Conservation (phyloP, 495 filamentous ascomycete genomes). For the Halenospora varia region DNA sequence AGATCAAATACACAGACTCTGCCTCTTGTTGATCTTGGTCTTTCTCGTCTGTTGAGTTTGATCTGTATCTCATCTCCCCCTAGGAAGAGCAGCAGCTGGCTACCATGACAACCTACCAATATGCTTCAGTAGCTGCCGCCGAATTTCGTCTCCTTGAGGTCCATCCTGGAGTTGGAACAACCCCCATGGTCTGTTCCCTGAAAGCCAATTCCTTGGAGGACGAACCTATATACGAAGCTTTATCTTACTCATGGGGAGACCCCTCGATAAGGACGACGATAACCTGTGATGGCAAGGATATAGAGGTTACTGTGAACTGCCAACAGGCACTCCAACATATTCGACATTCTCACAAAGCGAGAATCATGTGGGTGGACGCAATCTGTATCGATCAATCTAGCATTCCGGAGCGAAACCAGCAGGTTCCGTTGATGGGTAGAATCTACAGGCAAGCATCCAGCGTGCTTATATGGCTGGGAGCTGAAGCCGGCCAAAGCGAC, state of each 20-base stretch:
- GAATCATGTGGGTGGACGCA: neutral
- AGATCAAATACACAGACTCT: too few relatives aligned
- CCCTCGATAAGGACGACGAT: neutral
- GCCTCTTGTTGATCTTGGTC: too few relatives aligned
- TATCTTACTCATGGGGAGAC: neutral
- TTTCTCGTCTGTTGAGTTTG: too few relatives aligned
- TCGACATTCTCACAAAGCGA: constrained; percentile 5
- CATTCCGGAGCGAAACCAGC: constrained; percentile 13
- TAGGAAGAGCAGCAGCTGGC: too few relatives aligned
- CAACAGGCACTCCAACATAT: neutral
- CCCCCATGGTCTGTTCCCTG: neutral
- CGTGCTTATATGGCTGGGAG: constrained; percentile 23
- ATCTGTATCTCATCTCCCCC: too few relatives aligned
- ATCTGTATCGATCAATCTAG: constrained; percentile 2
- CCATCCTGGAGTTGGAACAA: neutral
- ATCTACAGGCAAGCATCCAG: constrained; percentile 16
- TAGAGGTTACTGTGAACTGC: constrained; percentile 2
- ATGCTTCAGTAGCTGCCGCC: neutral
- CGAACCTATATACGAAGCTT: neutral
- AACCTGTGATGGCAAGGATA: neutral
- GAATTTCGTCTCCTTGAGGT: neutral
- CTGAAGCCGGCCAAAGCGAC: neutral
- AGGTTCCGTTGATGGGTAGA: constrained; percentile 17
- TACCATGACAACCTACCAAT: too few relatives aligned
- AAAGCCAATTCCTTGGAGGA: neutral